Evolutionary conservation across 2,329 filamentous ascomycete species (phyloP).

Genomic region (Aspergillus intermedius): DNA sequence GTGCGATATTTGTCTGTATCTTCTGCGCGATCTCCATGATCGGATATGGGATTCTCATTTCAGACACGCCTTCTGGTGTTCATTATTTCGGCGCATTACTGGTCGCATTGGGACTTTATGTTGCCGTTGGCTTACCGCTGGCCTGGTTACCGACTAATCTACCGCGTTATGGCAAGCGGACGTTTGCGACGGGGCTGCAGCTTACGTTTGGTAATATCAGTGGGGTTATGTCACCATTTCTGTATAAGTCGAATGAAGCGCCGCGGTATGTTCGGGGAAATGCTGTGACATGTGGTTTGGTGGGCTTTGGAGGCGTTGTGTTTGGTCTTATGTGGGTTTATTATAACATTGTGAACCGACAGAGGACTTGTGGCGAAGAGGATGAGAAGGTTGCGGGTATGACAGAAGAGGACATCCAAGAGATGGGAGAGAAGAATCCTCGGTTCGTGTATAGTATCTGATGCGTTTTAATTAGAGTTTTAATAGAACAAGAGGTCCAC

Average conservation of each 20-base stretch:
- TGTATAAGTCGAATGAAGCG: conserved; percentile 40
- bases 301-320: conserved; percentile 48
- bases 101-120: conserved; percentile 67
- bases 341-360: conserved; percentile 45
- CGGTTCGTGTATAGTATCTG: conserved; percentile 34
- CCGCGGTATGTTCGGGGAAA: conserved; percentile 59
- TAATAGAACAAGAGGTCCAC: neutral
- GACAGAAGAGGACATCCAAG: conserved; percentile 37
- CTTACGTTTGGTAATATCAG: conserved; percentile 63
- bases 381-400: conserved; percentile 34
- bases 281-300: conserved; percentile 54
- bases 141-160: conserved; percentile 60
- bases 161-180: conserved; percentile 69
- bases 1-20: conserved; percentile 58
- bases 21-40: conserved; percentile 59
- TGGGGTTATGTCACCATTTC: conserved; percentile 67
- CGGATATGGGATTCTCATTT: conserved; percentile 63
- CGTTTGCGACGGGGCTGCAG: conserved; percentile 64
- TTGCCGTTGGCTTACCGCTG: conserved; percentile 49
- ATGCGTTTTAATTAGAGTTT: conserved; percentile 3
- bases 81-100: conserved; percentile 73
- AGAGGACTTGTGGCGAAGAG: conserved; percentile 29
- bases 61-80: conserved; percentile 53
- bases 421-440: conserved; percentile 39
- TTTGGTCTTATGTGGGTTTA: conserved; percentile 52